Base-by-base conservation (phyloP, 2,329 filamentous ascomycete genomes). In the Fusarium sp. region DNA sequence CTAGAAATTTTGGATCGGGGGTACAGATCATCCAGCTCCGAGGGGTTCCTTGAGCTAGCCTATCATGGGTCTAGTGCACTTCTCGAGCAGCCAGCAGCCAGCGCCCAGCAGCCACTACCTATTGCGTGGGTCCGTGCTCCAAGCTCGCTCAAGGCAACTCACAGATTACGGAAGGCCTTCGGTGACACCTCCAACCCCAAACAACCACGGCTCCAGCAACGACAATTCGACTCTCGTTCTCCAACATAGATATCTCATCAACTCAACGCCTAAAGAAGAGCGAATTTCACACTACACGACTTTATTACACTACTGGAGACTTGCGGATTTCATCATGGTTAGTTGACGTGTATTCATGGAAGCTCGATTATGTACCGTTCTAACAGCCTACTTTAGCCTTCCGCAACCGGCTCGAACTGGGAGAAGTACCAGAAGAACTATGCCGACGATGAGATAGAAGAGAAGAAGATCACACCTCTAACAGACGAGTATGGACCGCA, bases 391-490 rank as follows among this genome's bases (percentile, higher is more conserved):
- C 41, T 25, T 63, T 89, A 98, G 94, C 94, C 94, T 87, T 95
- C 93, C 85, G 95, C 96, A 82, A 97, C 92, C 77, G 96, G 96
- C 80, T 84, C 88, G 82, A 93, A 89, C 88, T 99, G 96, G 96
- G 96, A 99, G 88, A 98, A 98, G 86, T 98, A 97, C 87, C 89
- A 93, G 85, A 98, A 98, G 88, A 94, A 91, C 79, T 99, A 93
- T 79, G 95, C 91, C 79, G 96, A 99, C 79, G 96, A 99, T 77
- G 96, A 98, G 81, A 86, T 94, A 82, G 94, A 97, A 81, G 96
- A 99, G 88, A 99, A 99, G 91, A 99, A 99, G 89, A 99, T 99
- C 79, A 95, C 94, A 65, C 96, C 96, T 72, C 86, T 99, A 69
- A 92, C 94, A 74, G 96, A 98, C 85, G 96, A 98, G 95, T 98